phyloP scores from a whole-genome alignment of 305 asterid species.

The Plantago coronopus region DNA sequence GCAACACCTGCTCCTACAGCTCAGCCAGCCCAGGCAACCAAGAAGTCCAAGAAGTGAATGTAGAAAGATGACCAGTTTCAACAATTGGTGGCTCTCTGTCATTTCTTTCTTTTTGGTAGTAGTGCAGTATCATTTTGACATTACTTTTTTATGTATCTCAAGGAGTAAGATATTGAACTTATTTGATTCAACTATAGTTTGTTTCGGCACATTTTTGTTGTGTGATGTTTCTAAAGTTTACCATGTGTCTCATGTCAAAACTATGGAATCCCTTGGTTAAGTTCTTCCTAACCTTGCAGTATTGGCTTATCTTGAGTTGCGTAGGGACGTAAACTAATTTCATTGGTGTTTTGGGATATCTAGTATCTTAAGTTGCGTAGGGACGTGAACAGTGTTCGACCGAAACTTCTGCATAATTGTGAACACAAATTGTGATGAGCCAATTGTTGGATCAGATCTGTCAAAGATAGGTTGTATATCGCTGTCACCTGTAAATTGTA shows the following conservation, averaged over 20 bases:
- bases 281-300: too few relatives aligned
- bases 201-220: neutral
- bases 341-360: too few relatives aligned
- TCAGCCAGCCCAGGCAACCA: constrained; percentile 38
- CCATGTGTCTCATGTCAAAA: neutral
- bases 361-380: too few relatives aligned
- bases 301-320: too few relatives aligned
- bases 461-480: too few relatives aligned
- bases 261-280: too few relatives aligned
- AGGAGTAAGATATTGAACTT: constrained; percentile 19
- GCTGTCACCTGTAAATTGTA: too few relatives aligned
- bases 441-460: too few relatives aligned
- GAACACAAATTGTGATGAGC: too few relatives aligned
- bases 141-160: constrained; percentile 26
- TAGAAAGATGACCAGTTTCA: constrained; percentile 19
- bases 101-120: neutral
- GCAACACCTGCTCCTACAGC: constrained; percentile 30
- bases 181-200: constrained; percentile 18
- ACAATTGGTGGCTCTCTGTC: neutral
- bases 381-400: too few relatives aligned
- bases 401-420: too few relatives aligned
- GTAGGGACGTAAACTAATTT: too few relatives aligned
- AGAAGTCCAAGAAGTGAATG: constrained; percentile 55
- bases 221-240: neutral
- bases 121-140: constrained; percentile 18